Base-by-base conservation (phyloP, 169 alveolate species). In the Plasmodium malariae region DNA sequence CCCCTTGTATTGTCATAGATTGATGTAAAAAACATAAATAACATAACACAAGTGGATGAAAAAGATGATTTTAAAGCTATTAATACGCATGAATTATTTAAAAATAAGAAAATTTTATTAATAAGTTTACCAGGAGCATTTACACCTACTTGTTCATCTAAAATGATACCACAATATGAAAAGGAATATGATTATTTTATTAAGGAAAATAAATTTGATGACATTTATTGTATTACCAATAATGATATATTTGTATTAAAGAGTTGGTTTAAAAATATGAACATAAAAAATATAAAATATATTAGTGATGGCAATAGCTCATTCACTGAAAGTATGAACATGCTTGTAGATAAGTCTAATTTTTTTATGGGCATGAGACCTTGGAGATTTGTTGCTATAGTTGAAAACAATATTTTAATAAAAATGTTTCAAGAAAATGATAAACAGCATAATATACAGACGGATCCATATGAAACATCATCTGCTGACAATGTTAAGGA, bases 281-380 rank as follows among this genome's bases (percentile, higher is more conserved):
- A 70, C 3, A 76, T 92, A 30, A 88, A 67, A 49, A 87, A 87
- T 26, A 88, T 93, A 54, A 87, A 90, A 78, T 55, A 87, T 60
- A 59, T 93, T 19, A 93, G 94, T 68, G 95, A 93, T 49, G 95
- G 95, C 2, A 87, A 71, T 57, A 92, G 93, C 19, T 45, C 78
- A 49, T 93, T 93, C 71, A 88, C 95, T 36, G 87, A 83, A 17
- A 78, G 89, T 65, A 88, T 93, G 94, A 92, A 92, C 80, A 89
- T 91, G 95, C 87, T 91, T 21, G 94, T 90, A 40, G 93, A 87
- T 54, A 89, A 91, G 67, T 87, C 90, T 48, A 91, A 93, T 48
- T 89, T 87, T 55, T 93, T 93, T 62, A 88, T 93, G 86, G 95
- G 95, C n/a, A 65, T 65, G 86, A 72, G 95, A 32, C 92, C 95